Evolutionary conservation across 2,329 filamentous ascomycete genomes (phyloP), one percentile per base, ranked within the genome.

Genomic region (Hymenoscyphus occultus): DNA sequence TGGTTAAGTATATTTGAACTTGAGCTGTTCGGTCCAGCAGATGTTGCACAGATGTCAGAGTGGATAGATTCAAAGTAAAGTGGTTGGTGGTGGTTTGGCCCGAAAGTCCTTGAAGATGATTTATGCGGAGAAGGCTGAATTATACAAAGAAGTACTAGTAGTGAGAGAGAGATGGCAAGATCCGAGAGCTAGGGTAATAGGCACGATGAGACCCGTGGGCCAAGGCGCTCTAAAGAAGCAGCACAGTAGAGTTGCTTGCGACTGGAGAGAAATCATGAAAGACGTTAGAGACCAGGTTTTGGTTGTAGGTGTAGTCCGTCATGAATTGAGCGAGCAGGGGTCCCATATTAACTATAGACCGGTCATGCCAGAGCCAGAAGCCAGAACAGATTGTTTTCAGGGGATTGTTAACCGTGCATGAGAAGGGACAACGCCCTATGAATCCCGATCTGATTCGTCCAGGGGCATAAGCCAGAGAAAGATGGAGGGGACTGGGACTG

Each of bases 371-470:
- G 45, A 51, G 10, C 45, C 35, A 10, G 35, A 35, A 10, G 45
- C 45, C 19, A 51, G 45, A 51, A 10, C 45, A 51, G 45, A 51
- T 51, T 51, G 45, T 51, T 51, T 51, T 28, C 45, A 51, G 45
- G 45, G 45, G 42, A 48, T 12, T 51, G 19, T 3, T 51, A 51
- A 51, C 45, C 45, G 45, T 51, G 45, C 45, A 22, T 51, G 22
- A 19, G 19, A 51, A 51, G 45, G 45, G 45, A 51, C 45, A 51
- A 51, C n/a, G 45, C 19, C 19, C 45, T 51, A 51, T 35, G 35
- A 35, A 35, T 4, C 2, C 14, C 16, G 54, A 14, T 22, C 13
- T 57, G 32, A 57, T 57, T 32, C 28, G 32, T 57, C 16, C 16
- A 57, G 14, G 28, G 54, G 54, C 19, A 5, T 57, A 7, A 39